Conservation (phyloP, 2,329 filamentous ascomycete genomes). For the Botrytis tulipae region DNA sequence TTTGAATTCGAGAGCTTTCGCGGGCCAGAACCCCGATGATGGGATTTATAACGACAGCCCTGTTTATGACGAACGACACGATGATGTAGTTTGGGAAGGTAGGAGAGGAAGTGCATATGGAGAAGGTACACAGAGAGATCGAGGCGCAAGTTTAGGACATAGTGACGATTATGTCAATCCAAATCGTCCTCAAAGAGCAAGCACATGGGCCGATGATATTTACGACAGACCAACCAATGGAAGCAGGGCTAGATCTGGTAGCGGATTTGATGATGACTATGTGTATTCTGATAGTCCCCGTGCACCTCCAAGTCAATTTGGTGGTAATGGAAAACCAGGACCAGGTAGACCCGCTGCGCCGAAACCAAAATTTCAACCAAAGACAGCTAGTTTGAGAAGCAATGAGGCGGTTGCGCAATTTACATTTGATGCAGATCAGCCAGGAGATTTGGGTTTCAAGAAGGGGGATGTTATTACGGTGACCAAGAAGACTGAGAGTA, state of each 20-base stretch:
- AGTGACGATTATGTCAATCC: conserved; percentile 50
- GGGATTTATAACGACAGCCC: conserved; percentile 91
- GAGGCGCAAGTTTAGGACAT: conserved; percentile 40
- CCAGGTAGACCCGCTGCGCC: conserved; percentile 81
- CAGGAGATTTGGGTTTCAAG: conserved; percentile 90
- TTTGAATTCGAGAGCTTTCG: conserved; percentile 81
- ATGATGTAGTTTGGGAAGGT: conserved; percentile 82
- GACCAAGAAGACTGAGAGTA: conserved; percentile 88
- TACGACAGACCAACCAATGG: conserved; percentile 58
- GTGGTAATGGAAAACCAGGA: conserved; percentile 45
- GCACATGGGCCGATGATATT: conserved; percentile 73
- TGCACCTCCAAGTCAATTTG: conserved; percentile 37
- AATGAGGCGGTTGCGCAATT: conserved; percentile 90
- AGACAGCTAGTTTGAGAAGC: conserved; percentile 55
- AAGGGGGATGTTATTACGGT: conserved; percentile 97
- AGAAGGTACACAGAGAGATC: conserved; percentile 58
- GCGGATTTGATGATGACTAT: conserved; percentile 50
- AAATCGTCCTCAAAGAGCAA: conserved; percentile 59
- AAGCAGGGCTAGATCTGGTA: conserved; percentile 35
- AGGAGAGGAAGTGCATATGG: conserved; percentile 68
- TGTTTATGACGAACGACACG: conserved; percentile 79
- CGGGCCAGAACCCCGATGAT: conserved; percentile 59
- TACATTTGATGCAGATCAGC: conserved; percentile 91
- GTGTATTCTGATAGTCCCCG: conserved; percentile 51
- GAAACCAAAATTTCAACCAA: conserved; percentile 76